phyloP scores from a whole-genome alignment of 2,329 filamentous ascomycete genomes.

The Beauveria rudraprayagi region DNA sequence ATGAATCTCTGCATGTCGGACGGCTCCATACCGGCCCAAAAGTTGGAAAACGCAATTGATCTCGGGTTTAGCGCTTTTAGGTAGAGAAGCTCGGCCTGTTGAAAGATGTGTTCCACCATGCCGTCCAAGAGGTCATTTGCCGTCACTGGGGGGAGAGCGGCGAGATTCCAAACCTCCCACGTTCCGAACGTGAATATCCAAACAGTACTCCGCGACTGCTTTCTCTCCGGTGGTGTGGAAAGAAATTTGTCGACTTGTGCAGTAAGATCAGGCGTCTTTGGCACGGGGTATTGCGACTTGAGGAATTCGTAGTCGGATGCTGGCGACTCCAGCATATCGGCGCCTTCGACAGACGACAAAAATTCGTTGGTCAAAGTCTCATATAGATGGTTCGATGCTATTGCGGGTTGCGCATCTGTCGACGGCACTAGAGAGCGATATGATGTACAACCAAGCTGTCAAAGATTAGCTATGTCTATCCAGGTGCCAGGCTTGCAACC shows the following conservation, averaged over 20 bases:
- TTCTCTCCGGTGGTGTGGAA: constrained; percentile 24
- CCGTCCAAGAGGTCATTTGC: constrained; percentile 30
- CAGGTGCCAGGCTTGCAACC: neutral
- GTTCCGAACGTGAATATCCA: constrained; percentile 47
- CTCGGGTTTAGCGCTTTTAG: constrained; percentile 30
- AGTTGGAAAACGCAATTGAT: constrained; percentile 40
- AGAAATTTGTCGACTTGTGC: constrained; percentile 40
- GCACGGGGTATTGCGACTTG: constrained; percentile 33
- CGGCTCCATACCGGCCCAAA: constrained; percentile 25
- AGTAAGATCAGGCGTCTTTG: constrained; percentile 32
- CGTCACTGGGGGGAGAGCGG: constrained; percentile 34
- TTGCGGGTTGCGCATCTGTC: constrained; percentile 34
- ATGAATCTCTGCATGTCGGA: constrained; percentile 21
- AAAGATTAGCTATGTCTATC: neutral
- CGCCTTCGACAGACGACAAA: constrained; percentile 23
- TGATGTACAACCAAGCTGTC: constrained; percentile 37
- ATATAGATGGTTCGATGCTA: constrained; percentile 48
- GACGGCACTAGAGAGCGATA: constrained; percentile 39
- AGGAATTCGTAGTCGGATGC: constrained; percentile 38
- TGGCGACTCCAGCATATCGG: constrained; percentile 25
- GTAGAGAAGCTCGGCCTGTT: constrained; percentile 40
- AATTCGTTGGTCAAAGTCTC: constrained; percentile 32
- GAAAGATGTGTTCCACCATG: constrained; percentile 33
- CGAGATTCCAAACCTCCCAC: constrained; percentile 47
- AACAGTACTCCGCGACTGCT: constrained; percentile 37